Evolutionary conservation across 768 basidiomycete genomes (phyloP), one percentile per base, ranked within the genome.

Genomic region (Mycena olivaceomarginata): DNA sequence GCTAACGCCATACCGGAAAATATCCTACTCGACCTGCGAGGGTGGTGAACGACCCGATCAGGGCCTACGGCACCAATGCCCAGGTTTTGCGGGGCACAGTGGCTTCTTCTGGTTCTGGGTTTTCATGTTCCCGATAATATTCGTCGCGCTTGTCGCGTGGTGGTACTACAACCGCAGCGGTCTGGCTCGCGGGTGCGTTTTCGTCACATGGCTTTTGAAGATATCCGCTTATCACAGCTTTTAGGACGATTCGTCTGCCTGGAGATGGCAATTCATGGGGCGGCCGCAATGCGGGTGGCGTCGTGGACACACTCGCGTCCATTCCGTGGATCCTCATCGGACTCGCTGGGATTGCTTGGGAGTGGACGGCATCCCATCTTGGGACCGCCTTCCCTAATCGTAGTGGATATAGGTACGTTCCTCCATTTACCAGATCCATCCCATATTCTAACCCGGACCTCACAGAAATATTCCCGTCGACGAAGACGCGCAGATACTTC

Each of bases 271-370:
- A 84, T 3, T 75, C 86, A 13, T 90, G 86, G 56, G 56, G 56
- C 79, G 80, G 84, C 48, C 76, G 82, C 31, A 83, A 82, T 39
- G 88, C 90, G 6, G 89, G 92, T 0, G 89, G 91, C 18, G 75
- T 88, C 0, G 74, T 97, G 73, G 93, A 89, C 25, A 97, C 96
- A 4, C 82, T 98, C 56, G 96, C 96, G 1, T 96, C 95, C 12
- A 91, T 99, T 3, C 98, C 98, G 0, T 98, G 94, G 93, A 98
- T 95, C 89, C 83, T 98, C 66, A 81, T 98, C 57, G 98, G 97
- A 25, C 80, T 97, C 31, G 91, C 89, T 0, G 92, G 94, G 2
- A 92, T 96, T 73, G 95, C 92, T 4, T 94, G 91, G 86, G 94
- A 94, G 82, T 93, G 91, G 85, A 88, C 93, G 2, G 82, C 88